Evolutionary conservation across 2,329 filamentous ascomycete genomes (phyloP).

Genomic region (Cercospora sp.): DNA sequence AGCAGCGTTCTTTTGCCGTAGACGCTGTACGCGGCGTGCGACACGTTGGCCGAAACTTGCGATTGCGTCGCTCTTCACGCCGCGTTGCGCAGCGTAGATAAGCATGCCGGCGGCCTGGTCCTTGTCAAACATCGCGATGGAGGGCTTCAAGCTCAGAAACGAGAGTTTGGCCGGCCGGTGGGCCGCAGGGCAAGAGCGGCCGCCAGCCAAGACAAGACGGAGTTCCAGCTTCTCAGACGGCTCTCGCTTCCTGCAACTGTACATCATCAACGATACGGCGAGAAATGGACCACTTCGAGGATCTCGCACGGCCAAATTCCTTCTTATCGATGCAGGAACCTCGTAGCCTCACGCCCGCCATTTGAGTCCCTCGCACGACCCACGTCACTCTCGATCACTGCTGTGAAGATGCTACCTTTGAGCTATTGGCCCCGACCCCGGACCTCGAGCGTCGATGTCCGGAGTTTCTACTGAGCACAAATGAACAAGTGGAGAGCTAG

Average conservation of each 20-base stretch:
- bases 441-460: neutral
- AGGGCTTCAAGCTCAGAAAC: neutral
- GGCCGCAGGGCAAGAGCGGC: slow-evolving; percentile 3
- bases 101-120: neutral
- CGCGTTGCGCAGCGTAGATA: slow-evolving; percentile 12
- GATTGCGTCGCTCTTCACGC: neutral
- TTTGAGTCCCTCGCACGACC: neutral
- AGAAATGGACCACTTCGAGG: neutral
- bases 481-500: neutral
- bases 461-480: neutral
- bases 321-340: neutral
- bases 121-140: neutral
- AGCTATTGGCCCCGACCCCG: neutral
- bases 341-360: neutral
- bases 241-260: neutral
- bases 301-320: neutral
- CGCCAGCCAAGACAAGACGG: slow-evolving; percentile 56
- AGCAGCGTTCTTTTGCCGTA: neutral
- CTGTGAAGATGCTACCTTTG: neutral
- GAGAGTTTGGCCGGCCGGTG: neutral
- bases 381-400: neutral
- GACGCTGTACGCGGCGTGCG: neutral
- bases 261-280: neutral
- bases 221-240: slow-evolving; percentile 41
- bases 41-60: neutral